Evolutionary conservation across 1,284 basidiomycete genomes (phyloP).

Genomic region (Boletus holoroseus): DNA sequence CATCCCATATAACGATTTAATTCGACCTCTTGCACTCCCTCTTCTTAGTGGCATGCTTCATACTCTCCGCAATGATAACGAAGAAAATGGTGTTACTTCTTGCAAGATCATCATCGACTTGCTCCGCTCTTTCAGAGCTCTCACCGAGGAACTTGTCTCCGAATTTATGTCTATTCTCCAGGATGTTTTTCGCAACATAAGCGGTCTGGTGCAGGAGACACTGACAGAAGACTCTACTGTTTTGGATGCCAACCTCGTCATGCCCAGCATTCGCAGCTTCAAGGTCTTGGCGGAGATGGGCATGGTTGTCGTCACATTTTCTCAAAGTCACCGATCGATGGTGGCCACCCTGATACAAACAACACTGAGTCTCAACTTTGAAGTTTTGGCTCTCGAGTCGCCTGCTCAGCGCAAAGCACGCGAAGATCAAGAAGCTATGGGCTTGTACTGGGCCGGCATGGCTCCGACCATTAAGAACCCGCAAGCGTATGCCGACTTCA

Average conservation of each 20-base stretch:
- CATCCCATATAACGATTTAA: slow-evolving; percentile 76
- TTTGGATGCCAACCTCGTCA: slow-evolving; percentile 52
- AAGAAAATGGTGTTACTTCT: slow-evolving; percentile 89
- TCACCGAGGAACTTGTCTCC: slow-evolving; percentile 73
- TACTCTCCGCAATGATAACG: slow-evolving; percentile 87
- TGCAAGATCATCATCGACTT: slow-evolving; percentile 93
- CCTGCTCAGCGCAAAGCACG: slow-evolving; percentile 84
- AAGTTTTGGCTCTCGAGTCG: slow-evolving; percentile 74
- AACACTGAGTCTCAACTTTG: slow-evolving; percentile 73
- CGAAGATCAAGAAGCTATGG: slow-evolving; percentile 74
- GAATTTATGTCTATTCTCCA: slow-evolving; percentile 79
- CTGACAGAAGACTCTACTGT: slow-evolving; percentile 61
- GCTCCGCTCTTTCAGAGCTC: slow-evolving; percentile 60
- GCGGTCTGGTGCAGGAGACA: slow-evolving; percentile 68
- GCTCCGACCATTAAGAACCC: slow-evolving; percentile 73
- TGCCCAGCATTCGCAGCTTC: slow-evolving; percentile 81
- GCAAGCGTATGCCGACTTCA: slow-evolving; percentile 81
- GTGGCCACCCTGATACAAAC: slow-evolving; percentile 69
- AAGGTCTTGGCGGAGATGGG: slow-evolving; percentile 95
- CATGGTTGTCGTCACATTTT: slow-evolving; percentile 88
- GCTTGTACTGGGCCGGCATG: slow-evolving; percentile 78
- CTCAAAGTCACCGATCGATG: slow-evolving; percentile 72
- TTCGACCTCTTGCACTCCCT: slow-evolving; percentile 64
- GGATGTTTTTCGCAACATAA: slow-evolving; percentile 76
- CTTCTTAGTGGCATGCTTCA: slow-evolving; percentile 79